Evolutionary conservation across 306 rosid genomes (phyloP).

Genomic region (Lathyrus tuberosus): DNA sequence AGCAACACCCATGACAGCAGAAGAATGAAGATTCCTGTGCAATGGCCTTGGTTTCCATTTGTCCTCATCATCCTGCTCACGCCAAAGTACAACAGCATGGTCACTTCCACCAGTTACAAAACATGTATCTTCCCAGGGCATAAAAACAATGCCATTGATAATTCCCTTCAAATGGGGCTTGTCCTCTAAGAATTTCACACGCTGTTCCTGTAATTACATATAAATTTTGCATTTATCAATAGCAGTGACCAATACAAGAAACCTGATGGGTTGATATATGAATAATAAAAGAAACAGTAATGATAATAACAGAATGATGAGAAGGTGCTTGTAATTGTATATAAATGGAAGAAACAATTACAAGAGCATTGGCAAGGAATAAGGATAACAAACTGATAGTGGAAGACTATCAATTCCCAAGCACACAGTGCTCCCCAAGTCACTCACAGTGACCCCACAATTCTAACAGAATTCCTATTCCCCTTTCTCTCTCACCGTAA

Average conservation of each 20-base stretch:
- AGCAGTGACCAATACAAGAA: slow-evolving; percentile 22
- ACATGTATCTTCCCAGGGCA: slow-evolving; percentile 79
- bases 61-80: slow-evolving; percentile 60
- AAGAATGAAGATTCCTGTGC: slow-evolving; percentile 81
- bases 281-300: no score
- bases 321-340: no score
- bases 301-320: no score
- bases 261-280: no score
- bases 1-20: slow-evolving; percentile 98
- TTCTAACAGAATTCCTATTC: no score
- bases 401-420: no score
- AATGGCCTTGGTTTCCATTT: slow-evolving; percentile 84
- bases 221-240: slow-evolving; percentile 37
- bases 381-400: no score
- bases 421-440: no score
- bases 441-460: no score
- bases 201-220: slow-evolving; percentile 61
- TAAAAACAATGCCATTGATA: slow-evolving; percentile 76
- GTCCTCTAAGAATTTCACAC: slow-evolving; percentile 73
- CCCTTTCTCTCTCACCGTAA: no score
- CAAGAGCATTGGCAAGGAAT: no score
- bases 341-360: no score
- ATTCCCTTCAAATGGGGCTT: slow-evolving; percentile 94
- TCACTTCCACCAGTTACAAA: slow-evolving; percentile 94
- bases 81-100: slow-evolving; percentile 90